Evolutionary conservation across 805 yeast genomes (phyloP), one percentile per base, ranked within the genome.

Genomic region (Pichia cephalocereana): DNA sequence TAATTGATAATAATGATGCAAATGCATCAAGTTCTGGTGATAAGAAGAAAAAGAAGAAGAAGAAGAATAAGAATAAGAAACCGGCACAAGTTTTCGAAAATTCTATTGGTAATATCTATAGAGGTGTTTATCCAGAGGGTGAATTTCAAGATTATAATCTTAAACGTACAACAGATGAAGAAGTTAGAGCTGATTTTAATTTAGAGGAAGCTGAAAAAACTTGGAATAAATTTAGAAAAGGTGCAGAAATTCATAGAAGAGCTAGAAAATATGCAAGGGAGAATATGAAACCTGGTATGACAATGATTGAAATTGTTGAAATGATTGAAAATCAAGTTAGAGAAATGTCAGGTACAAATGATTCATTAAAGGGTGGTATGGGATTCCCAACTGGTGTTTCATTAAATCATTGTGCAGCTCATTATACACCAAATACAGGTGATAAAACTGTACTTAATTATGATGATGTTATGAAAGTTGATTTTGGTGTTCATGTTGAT

Each of bases 321-420:
- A 72, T 82, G 51, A 84, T 93, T 57, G 99, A 93, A 66, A 79
- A 88, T 61, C 77, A 91, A 0, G 84, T 86, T 8, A 76, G 98
- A 57, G 76, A 80, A 6, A 79, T 83, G 57, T 75, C 89, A 15
- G 67, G 60, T 19, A 62, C 66, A 0, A 83, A 83, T 45, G 83
- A 81, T 57, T 74, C 80, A 40, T 74, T 77, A 31, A 73, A 76
- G 52, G 93, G 88, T 17, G 99, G 99, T 38, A 80, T 90, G 59
- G 99, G 98, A 7, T 93, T 93, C 75, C 99, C 99, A 45, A 89
- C 97, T n/a, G 99, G 99, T 50, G 76, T 93, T 38, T 87, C 96
- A 1, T 67, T 91, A 54, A 93, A 93, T 68, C 86, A 89, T 62
- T 83, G 88, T 62, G 99, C 99, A 27, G 99, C 99, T 0, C 99